Base-by-base conservation (phyloP, 768 basidiomycete species). In the Mycena chlorophos region DNA sequence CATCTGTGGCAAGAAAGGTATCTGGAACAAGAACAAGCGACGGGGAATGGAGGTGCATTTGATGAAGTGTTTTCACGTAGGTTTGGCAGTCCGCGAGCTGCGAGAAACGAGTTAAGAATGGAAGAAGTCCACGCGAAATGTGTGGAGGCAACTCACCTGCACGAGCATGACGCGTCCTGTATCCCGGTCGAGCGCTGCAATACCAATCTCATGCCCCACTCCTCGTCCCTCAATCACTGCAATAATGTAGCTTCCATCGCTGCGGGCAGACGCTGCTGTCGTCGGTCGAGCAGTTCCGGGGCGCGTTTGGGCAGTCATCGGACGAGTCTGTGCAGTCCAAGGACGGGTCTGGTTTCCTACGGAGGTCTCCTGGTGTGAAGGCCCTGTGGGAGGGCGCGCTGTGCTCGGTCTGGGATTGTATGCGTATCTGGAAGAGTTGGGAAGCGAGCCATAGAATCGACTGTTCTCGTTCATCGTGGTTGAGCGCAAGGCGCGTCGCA, bases 51-150 rank as follows among this genome's bases (percentile, higher is more conserved):
- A 91, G 68, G 63, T 90, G 85, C 83, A 93, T 85, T 58, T 93
- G 91, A 65, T 93, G 89, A 19, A 94, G 70, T 0, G 91, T 90
- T 69, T 94, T 94, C 56, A 92, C 86, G 60, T 93, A 95, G 14
- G 93, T 94, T 53, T 90, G 85, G 55, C 88, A 88, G 66, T 97
- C 94, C 30, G 87, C 84, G 27, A 93, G 78, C 91, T 95, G 60
- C 31, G 49, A 49, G 31, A 20, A 54, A 12, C 22, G 39, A n/a
- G n/a, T n/a, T n/a, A 57, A 54, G 26, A 50, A 43, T 17, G 30
- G 30, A 12, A 52, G 20, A 34, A 38, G 5, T 6, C 40, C 8
- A 42, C 22, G 8, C 22, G 13, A 14, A 14, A 8, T 22, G 12
- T n/a, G 10, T n/a, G 12, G 12, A n/a, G 34, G 10, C 34, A n/a